These are phyloP conservation scores for Cercospora sesami DNA, from an alignment of 2,329 filamentous ascomycete genomes.

Conservation along the genomic window DNA sequence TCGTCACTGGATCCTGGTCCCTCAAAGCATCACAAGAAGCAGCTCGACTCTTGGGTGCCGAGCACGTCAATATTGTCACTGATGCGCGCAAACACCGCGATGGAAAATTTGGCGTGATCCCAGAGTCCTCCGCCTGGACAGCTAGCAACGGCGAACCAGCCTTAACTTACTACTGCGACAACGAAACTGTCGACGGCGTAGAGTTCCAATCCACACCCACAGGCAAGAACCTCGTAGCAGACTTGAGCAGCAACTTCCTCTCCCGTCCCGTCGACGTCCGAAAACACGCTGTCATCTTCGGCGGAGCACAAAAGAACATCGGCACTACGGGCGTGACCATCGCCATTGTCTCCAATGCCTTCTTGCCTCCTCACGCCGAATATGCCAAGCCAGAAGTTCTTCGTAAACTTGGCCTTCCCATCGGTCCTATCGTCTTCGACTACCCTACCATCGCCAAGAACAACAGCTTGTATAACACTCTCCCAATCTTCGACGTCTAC, in stretches of 20 bases:
- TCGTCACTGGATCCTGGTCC: conserved; percentile 89
- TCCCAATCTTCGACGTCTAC: conserved; percentile 93
- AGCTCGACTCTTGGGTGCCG: conserved; percentile 69
- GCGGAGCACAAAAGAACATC: conserved; percentile 90
- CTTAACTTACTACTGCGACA: conserved; percentile 87
- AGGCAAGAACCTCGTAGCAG: conserved; percentile 73
- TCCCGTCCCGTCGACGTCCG: conserved; percentile 72
- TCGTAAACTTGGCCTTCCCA: conserved; percentile 71
- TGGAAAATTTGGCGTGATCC: conserved; percentile 85
- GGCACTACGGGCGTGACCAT: conserved; percentile 84
- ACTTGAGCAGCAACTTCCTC: conserved; percentile 94
- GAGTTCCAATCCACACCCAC: conserved; percentile 78
- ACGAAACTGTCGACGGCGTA: conserved; percentile 91
- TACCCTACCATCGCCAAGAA: conserved; percentile 88
- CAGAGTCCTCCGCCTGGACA: conserved; percentile 73
- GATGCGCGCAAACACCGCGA: conserved; percentile 59
- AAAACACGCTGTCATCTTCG: conserved; percentile 84
- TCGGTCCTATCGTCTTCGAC: conserved; percentile 75
- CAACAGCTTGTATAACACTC: conserved; percentile 92
- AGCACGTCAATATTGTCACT: conserved; percentile 76
- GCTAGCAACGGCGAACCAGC: conserved; percentile 64
- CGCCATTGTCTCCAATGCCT: conserved; percentile 75
- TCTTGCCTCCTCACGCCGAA: conserved; percentile 67
- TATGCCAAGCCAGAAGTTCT: conserved; percentile 70
- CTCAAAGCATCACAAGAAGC: conserved; percentile 87